These are phyloP conservation scores for Polychaeton citri DNA, from an alignment of 2,329 filamentous ascomycete species.

Conservation along the genomic window DNA sequence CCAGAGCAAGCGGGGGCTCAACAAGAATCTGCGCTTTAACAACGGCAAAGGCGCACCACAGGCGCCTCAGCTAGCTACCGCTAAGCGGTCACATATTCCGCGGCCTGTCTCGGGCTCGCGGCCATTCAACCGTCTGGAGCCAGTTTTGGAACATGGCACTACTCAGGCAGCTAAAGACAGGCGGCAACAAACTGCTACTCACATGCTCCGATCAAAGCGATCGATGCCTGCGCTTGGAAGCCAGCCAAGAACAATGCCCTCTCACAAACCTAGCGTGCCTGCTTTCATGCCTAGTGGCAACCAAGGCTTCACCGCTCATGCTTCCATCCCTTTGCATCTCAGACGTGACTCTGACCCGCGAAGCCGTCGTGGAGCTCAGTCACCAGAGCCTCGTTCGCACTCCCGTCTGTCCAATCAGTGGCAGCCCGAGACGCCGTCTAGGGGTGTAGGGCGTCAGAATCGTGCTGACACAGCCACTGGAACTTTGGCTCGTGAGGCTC, in stretches of 20 bases:
- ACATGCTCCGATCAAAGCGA: conserved; percentile 44
- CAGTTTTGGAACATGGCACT: conserved; percentile 79
- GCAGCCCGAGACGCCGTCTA: conserved; percentile 37
- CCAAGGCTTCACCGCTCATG: conserved; percentile 37
- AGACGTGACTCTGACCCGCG: conserved; percentile 69
- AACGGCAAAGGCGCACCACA: conserved; percentile 53
- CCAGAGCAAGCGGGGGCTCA: conserved; percentile 65
- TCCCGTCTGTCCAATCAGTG: conserved; percentile 35
- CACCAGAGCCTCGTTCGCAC: conserved; percentile 31
- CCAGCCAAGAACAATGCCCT: conserved; percentile 7
- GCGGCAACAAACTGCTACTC: conserved; percentile 39
- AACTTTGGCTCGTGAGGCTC: conserved; percentile 36
- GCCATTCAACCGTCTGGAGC: conserved; percentile 59
- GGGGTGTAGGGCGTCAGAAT: conserved; percentile 26
- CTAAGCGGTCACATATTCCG: conserved; percentile 57
- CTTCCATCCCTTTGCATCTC: conserved; percentile 48
- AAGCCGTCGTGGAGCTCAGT: conserved; percentile 25
- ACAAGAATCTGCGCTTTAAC: conserved; percentile 73
- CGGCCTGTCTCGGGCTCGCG: conserved; percentile 49
- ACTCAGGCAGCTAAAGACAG: conserved; percentile 51
- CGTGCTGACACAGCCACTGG: conserved; percentile 33
- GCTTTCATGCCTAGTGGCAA: neutral
- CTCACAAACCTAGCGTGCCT: neutral
- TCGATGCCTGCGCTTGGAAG: conserved; percentile 46
- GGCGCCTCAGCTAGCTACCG: conserved; percentile 30